These are phyloP conservation scores for Psilocybe mexicana DNA, from an alignment of 1,284 basidiomycete species.

Conservation along the genomic window DNA sequence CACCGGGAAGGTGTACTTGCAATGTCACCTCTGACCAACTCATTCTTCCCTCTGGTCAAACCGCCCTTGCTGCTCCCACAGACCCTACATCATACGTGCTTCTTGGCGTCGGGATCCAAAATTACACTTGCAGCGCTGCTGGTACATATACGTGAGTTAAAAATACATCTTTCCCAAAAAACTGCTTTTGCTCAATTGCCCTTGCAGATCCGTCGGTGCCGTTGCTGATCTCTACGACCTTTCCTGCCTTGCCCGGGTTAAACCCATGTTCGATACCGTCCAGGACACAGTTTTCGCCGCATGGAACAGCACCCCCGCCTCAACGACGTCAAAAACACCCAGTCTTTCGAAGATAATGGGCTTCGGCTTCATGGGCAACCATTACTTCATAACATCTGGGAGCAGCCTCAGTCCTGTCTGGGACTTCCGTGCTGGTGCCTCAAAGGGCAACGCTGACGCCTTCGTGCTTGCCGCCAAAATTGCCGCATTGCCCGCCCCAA, in stretches of 20 bases:
- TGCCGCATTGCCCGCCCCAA: constrained; percentile 46
- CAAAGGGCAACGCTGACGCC: constrained; percentile 44
- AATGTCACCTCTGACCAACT: constrained; percentile 24
- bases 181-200: constrained; percentile 2
- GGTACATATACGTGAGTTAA: constrained; percentile 40
- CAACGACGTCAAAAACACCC: constrained; percentile 16
- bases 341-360: constrained; percentile 4
- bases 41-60: constrained; percentile 23
- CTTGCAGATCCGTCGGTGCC: constrained; percentile 43
- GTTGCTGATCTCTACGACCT: constrained; percentile 61
- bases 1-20: constrained; percentile 19
- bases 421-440: constrained; percentile 50
- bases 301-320: constrained; percentile 35
- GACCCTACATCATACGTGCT: constrained; percentile 41
- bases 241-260: constrained; percentile 49
- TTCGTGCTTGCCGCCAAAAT: constrained; percentile 49
- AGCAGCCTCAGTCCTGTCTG: constrained; percentile 52
- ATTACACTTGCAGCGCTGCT: constrained; percentile 44
- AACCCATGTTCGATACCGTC: constrained; percentile 36
- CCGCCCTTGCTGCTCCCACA: constrained; percentile 35
- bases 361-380: constrained; percentile 39
- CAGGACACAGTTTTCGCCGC: constrained; percentile 41
- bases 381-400: constrained; percentile 52
- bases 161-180: background rate
- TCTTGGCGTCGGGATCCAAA: constrained; percentile 50